phyloP scores from a whole-genome alignment of 164 flowering plant genomes.

The Magnolia sinica region DNA sequence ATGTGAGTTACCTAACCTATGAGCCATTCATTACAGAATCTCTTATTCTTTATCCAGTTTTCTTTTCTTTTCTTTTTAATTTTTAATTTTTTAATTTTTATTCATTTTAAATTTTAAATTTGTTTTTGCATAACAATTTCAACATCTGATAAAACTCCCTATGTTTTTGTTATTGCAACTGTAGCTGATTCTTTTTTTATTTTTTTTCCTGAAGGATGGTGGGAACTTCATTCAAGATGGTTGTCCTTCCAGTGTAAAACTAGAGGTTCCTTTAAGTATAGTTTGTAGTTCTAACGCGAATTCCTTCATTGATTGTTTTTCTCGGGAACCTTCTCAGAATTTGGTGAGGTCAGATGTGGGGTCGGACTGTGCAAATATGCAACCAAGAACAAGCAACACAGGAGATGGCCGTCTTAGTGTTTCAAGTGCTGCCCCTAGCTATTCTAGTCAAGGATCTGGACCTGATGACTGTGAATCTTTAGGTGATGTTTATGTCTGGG shows the following conservation, averaged over 20 bases:
- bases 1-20: constrained; percentile 39
- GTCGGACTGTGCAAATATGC: constrained; percentile 81
- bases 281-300: constrained; percentile 28
- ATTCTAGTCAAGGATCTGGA: constrained; percentile 86
- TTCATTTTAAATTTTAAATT: background rate
- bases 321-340: constrained; percentile 30
- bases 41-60: background rate
- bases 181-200: background rate
- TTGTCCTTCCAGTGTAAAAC: constrained; percentile 36
- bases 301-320: constrained; percentile 36
- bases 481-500: constrained; percentile 98
- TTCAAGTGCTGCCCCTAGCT: constrained; percentile 78
- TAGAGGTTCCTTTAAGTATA: constrained; percentile 42
- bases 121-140: background rate
- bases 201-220: constrained; percentile 25
- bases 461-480: constrained; percentile 88
- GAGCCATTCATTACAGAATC: background rate
- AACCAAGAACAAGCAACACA: constrained; percentile 57
- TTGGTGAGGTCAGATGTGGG: constrained; percentile 76
- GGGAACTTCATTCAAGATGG: constrained; percentile 35
- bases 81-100: background rate
- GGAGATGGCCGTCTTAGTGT: constrained; percentile 86
- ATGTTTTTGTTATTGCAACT: background rate
- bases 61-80: no score
- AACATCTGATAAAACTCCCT: background rate